These are phyloP conservation scores for Leptosphaerulina australis DNA, from an alignment of 2,329 filamentous ascomycete species.

Conservation along the genomic window DNA sequence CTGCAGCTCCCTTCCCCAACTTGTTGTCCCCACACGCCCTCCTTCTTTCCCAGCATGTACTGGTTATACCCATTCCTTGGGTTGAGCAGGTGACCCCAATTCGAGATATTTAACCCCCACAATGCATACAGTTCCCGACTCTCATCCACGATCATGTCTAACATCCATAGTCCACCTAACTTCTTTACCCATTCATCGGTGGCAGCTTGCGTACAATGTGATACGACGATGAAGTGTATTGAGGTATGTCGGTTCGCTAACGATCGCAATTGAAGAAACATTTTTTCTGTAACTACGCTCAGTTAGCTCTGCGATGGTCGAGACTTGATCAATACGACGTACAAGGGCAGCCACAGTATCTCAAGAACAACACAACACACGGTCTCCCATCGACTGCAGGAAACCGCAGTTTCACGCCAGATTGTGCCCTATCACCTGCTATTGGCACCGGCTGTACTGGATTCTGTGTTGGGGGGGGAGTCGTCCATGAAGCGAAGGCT, in stretches of 20 bases:
- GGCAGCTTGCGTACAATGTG: constrained; percentile 63
- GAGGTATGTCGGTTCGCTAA: constrained; percentile 60
- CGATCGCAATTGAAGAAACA: constrained; percentile 62
- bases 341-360: constrained; percentile 48
- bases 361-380: constrained; percentile 41
- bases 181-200: constrained; percentile 64
- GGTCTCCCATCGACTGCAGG: constrained; percentile 40
- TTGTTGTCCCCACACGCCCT: constrained; percentile 44
- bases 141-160: constrained; percentile 63
- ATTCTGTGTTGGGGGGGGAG: constrained; percentile 36
- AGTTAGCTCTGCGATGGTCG: background rate
- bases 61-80: constrained; percentile 47
- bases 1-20: constrained; percentile 45
- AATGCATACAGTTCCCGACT: constrained; percentile 63
- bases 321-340: background rate
- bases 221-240: constrained; percentile 64
- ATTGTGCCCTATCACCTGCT: constrained; percentile 37
- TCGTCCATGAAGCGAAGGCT: constrained; percentile 43
- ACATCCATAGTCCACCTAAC: constrained; percentile 63
- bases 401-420: constrained; percentile 39
- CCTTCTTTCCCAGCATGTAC: constrained; percentile 43
- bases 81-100: constrained; percentile 43
- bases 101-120: constrained; percentile 62
- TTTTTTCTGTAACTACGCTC: constrained; percentile 49
- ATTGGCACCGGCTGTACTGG: constrained; percentile 36